A percentile compares a stretch with the other conserved stretches of the same genome.
These are phyloP conservation scores for Casuarina glauca DNA, from an alignment of 306 rosid genomes.

Conservation along the genomic window DNA sequence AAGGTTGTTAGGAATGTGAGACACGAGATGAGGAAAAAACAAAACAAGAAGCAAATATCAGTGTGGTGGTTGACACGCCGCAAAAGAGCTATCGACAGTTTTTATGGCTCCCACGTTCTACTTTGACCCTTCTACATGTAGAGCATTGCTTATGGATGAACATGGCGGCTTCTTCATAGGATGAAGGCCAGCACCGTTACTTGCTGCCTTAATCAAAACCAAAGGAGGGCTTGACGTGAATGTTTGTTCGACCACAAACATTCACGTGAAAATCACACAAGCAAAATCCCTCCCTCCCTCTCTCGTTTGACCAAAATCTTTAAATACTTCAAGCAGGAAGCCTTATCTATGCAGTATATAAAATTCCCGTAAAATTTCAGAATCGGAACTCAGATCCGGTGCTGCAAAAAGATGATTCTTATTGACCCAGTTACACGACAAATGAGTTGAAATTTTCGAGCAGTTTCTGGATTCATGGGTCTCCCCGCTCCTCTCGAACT, in stretches of 20 bases:
- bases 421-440: too few species aligned
- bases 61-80: conserved; percentile 1
- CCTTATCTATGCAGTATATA: conserved; percentile 4
- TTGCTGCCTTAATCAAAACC: background rate
- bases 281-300: background rate
- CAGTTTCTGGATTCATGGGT: too few species aligned
- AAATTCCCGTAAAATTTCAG: background rate
- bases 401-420: background rate
- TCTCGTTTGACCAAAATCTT: conserved; percentile 30
- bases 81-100: background rate
- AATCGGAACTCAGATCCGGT: background rate
- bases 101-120: conserved; percentile 38
- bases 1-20: background rate
- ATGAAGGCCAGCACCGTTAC: background rate
- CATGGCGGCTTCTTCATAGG: too few species aligned
- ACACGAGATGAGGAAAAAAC: background rate
- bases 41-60: background rate
- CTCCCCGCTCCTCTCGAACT: too few species aligned
- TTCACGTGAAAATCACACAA: conserved; percentile 48
- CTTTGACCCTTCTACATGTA: background rate
- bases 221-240: too few species aligned
- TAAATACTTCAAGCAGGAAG: conserved; percentile 22
- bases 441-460: too few species aligned
- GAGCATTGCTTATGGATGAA: background rate
- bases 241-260: conserved; percentile 12